Evolutionary conservation across 371 early-diverging fungal species (phyloP), one percentile per base, ranked within the genome.

Genomic region (Apophysomyces variabilis): DNA sequence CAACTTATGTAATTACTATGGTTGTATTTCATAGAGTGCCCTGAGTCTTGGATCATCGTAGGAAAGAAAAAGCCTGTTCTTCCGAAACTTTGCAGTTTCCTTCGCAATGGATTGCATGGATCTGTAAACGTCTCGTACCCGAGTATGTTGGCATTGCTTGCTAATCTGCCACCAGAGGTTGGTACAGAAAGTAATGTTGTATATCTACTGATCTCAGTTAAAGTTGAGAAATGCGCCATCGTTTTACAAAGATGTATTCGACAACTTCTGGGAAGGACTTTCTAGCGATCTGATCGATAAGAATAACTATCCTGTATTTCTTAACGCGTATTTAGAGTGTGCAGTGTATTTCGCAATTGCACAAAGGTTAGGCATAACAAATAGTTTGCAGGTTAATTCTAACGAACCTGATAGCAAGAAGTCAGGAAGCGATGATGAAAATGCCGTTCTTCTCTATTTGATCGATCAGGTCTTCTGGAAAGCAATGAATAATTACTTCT

Each of bases 211-310:
- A 71, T 45, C 64, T 41, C 38, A 43, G 65, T 60, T 8, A 26
- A 5, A 67, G 66, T 41, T 82, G 63, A 75, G 61, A 64, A 68
- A 76, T 59, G 68, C 69, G 11, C 67, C 78, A n/a, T 74, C 78
- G 0, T 84, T 91, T 64, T 84, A 77, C 60, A 73, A 69, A 44
- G 86, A 89, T 58, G 79, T 92, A 57, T 89, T 92, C 64, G 76
- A 77, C 3, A 82, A 74, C 61, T 85, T 92, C 61, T 94, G 92
- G 93, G 78, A 82, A 58, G 90, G 92, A 0, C 57, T 88, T 8
- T 72, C 78, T 3, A 80, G 67, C 45, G 76, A 74, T 7, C 56
- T 73, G 16, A 80, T 91, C 58, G 89, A 89, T 39, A 72, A 73
- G 44, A 69, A 71, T n/a, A 83, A 85, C 59, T 79, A 84, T 1